Evolutionary conservation across 2,329 filamentous ascomycete species (phyloP).

Genomic region (Calonectria ilicicola): DNA sequence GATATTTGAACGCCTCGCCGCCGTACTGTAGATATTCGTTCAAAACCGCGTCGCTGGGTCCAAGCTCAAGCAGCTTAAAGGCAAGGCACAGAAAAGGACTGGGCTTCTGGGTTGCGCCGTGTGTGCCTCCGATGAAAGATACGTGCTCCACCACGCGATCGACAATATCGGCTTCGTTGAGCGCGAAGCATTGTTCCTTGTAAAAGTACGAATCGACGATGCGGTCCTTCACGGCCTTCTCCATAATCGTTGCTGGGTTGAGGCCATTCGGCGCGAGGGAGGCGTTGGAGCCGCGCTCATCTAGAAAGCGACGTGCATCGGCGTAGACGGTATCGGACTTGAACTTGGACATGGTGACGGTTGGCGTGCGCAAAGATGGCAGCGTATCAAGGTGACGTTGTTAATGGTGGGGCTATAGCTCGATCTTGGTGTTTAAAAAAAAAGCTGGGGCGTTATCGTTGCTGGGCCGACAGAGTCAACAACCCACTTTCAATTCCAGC

Average conservation of each 20-base stretch:
- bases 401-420: constrained; percentile 26
- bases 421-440: constrained; percentile 34
- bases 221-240: constrained; percentile 94
- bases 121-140: constrained; percentile 87
- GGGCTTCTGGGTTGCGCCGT: constrained; percentile 85
- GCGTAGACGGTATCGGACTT: constrained; percentile 73
- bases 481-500: constrained; percentile 21
- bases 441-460: constrained; percentile 47
- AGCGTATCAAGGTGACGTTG: constrained; percentile 19
- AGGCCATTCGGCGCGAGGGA: constrained; percentile 85
- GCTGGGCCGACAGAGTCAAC: constrained; percentile 53
- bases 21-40: constrained; percentile 83
- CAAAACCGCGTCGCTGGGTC: constrained; percentile 82
- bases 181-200: constrained; percentile 98
- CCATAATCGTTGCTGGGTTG: constrained; percentile 95
- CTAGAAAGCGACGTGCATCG: constrained; percentile 85
- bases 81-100: constrained; percentile 93
- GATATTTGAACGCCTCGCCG: constrained; percentile 84
- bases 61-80: constrained; percentile 93
- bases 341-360: constrained; percentile 48
- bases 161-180: constrained; percentile 86
- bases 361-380: constrained; percentile 20
- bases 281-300: constrained; percentile 86
- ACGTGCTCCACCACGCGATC: constrained; percentile 90
- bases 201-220: constrained; percentile 97